A percentile compares a stretch with the other conserved stretches of the same genome.
Conservation (phyloP, 2,329 filamentous ascomycete species). For the Ceratocystis diversiconidia region DNA sequence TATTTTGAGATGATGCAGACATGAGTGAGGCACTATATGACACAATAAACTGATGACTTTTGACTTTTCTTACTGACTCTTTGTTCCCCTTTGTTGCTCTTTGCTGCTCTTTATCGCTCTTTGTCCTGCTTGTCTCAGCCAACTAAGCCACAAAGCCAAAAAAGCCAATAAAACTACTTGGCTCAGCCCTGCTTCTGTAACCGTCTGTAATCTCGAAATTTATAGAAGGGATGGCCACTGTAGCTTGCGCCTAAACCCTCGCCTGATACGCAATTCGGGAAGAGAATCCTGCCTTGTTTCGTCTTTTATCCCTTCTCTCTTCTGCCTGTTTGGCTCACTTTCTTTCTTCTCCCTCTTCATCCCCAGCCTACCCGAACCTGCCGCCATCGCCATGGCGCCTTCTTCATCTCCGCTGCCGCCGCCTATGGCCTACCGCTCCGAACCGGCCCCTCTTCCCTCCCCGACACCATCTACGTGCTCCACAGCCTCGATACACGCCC, state of each 20-base stretch:
- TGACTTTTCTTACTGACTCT: not conserved
- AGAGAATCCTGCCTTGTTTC: not conserved
- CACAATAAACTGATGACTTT: too few relatives aligned
- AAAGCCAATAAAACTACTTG: too few relatives aligned
- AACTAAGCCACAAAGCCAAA: too few relatives aligned
- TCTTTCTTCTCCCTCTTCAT: not conserved
- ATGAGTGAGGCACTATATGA: not conserved
- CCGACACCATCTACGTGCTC: conserved; percentile 7
- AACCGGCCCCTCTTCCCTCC: not conserved
- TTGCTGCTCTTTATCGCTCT: not conserved
- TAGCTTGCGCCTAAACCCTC: not conserved
- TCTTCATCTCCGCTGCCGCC: not conserved
- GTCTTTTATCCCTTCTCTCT: not conserved
- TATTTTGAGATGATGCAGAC: conserved; percentile 5
- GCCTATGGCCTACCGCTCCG: not conserved
- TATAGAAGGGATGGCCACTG: conserved; percentile 3
- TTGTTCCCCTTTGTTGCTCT: not conserved
- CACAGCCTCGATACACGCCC: not conserved
- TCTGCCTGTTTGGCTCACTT: not conserved
- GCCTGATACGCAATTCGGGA: not conserved
- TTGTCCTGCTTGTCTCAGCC: not conserved
- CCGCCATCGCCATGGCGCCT: not conserved
- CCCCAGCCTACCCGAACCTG: not conserved
- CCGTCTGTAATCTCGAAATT: not conserved
- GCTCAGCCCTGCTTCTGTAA: not conserved